phyloP scores from a whole-genome alignment of 2,329 filamentous ascomycete genomes.

The Trichoderma endophyticum region DNA sequence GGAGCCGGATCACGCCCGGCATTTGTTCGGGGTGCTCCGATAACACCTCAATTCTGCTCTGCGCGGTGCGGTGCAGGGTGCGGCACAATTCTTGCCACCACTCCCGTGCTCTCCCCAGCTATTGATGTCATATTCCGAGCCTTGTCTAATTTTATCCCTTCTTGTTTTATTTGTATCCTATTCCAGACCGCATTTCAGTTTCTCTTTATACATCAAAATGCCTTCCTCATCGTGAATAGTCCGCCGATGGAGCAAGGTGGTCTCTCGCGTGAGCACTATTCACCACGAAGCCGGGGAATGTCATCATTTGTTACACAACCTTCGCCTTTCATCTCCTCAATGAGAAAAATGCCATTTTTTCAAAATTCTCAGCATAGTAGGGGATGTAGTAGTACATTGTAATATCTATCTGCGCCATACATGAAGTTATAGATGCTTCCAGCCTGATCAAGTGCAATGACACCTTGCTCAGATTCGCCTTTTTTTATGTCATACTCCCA shows the following conservation, averaged over 20 bases:
- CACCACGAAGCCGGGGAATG: neutral
- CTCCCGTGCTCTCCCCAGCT: neutral
- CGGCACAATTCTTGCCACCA: neutral
- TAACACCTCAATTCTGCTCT: neutral
- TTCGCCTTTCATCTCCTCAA: neutral
- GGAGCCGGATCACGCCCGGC: neutral
- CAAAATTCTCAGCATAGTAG: neutral
- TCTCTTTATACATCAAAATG: neutral
- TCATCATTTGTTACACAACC: neutral
- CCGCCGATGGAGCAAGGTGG: neutral
- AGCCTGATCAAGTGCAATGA: neutral
- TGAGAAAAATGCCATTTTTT: neutral
- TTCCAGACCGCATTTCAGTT: neutral
- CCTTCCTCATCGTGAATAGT: neutral
- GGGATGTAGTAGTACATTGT: conserved; percentile 14
- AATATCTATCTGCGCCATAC: conserved; percentile 12
- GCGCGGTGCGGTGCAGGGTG: neutral
- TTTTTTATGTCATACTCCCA: neutral
- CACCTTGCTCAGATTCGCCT: neutral
- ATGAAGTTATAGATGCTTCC: conserved; percentile 1
- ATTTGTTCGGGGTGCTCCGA: neutral
- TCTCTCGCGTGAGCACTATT: neutral
- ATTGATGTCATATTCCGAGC: neutral
- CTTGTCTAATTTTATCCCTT: neutral
- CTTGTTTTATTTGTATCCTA: neutral